Percentiles rank a stretch among this genome's conserved stretches.
Conservation (phyloP, 768 basidiomycete species). For the Punctularia strigosozonata region DNA sequence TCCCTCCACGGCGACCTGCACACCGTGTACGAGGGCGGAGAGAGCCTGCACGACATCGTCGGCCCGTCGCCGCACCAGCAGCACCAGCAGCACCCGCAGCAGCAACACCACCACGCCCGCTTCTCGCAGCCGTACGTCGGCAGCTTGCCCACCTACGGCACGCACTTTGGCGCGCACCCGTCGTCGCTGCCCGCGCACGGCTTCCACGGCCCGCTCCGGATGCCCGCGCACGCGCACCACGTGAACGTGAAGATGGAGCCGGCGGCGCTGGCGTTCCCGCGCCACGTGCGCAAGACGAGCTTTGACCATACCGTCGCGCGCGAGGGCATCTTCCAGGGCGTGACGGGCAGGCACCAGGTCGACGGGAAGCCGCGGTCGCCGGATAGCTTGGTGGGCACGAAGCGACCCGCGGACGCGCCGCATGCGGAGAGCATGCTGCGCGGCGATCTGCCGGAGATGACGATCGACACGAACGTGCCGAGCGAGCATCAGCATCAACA, state of each 20-base stretch:
- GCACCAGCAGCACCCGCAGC: conserved; percentile 5
- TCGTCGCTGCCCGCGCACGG: conserved; percentile 68
- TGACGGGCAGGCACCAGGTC: conserved; percentile 67
- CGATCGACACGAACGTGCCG: conserved; percentile 4
- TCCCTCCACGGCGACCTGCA: conserved; percentile 12
- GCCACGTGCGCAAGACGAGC: conserved; percentile 86
- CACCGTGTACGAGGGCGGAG: conserved; percentile 14
- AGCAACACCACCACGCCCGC: too few species aligned
- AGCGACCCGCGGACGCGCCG: conserved; percentile 73
- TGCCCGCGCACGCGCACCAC: conserved; percentile 16
- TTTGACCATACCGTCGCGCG: conserved; percentile 85
- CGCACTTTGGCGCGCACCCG: conserved; percentile 26
- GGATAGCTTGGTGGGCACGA: conserved; percentile 55
- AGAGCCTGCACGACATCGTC: too few species aligned
- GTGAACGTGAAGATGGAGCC: too few species aligned
- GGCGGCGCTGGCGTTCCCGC: conserved; percentile 53
- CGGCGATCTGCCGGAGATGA: conserved; percentile 48
- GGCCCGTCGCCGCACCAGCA: conserved; percentile 8
- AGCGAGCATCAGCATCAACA: conserved; percentile 23
- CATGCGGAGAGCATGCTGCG: conserved; percentile 73
- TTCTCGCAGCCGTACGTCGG: conserved; percentile 4
- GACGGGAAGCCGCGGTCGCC: conserved; percentile 64
- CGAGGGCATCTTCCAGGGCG: conserved; percentile 44
- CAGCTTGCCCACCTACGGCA: conserved; percentile 1
- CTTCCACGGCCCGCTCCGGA: conserved; percentile 41